Percentiles rank a stretch among this genome's conserved stretches.
Conservation (phyloP, 2,329 filamentous ascomycete genomes). For the Albophoma yamanashiensis region DNA sequence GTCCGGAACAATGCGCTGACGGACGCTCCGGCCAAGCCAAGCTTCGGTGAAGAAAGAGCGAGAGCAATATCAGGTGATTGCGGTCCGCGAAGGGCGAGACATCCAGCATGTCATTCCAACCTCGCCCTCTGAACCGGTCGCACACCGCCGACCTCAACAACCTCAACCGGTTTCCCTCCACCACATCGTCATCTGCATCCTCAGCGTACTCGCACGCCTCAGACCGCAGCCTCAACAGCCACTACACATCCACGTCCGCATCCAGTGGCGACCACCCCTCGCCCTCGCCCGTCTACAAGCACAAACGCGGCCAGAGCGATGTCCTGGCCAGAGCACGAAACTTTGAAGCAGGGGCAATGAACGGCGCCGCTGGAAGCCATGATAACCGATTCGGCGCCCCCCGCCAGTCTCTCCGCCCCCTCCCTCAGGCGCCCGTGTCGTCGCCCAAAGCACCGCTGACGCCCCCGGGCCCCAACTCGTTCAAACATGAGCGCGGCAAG, state of each 20-base stretch:
- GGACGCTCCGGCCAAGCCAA: slow-evolving; percentile 9
- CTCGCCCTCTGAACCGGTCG: slow-evolving; percentile 47
- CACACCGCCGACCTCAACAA: slow-evolving; percentile 35
- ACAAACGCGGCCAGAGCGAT: slow-evolving; percentile 71
- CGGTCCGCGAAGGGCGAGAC: slow-evolving; percentile 10
- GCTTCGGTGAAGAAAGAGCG: slow-evolving; percentile 5
- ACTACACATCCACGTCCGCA: slow-evolving; percentile 64
- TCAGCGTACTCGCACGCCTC: slow-evolving; percentile 54
- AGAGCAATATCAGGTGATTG: slow-evolving; percentile 1
- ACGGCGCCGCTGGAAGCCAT: slow-evolving; percentile 30
- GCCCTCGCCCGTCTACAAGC: slow-evolving; percentile 32
- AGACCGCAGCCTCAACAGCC: slow-evolving; percentile 44
- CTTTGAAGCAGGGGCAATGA: slow-evolving; percentile 33
- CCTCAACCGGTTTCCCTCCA: slow-evolving; percentile 55
- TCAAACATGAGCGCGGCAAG: slow-evolving; percentile 46
- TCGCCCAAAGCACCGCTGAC: slow-evolving; percentile 27
- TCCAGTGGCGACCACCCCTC: slow-evolving; percentile 45
- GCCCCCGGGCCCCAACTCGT: slow-evolving; percentile 9
- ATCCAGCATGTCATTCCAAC: slow-evolving; percentile 43
- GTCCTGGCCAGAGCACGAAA: slow-evolving; percentile 42
- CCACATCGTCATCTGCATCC: slow-evolving; percentile 59
- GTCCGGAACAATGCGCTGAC: slow-evolving; percentile 20
- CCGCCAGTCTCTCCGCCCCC: slow-evolving; percentile 66
- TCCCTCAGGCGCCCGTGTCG: slow-evolving; percentile 53
- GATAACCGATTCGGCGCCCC: slow-evolving; percentile 60